Conservation (phyloP, 2,329 filamentous ascomycete species). For the Epichloe amarillans region DNA sequence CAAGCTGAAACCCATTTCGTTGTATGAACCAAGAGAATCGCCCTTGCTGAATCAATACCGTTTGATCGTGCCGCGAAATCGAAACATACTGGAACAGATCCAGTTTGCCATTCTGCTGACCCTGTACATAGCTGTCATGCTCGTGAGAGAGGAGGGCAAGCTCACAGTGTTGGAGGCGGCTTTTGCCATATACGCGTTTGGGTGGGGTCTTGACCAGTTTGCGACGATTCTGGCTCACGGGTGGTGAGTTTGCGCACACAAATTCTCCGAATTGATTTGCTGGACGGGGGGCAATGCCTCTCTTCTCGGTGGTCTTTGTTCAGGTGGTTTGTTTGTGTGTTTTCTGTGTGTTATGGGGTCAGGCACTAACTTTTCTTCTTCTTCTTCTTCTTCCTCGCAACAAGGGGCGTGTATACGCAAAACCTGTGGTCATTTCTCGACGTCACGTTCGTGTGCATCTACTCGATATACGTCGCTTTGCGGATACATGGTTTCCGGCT, state of each 20-base stretch:
- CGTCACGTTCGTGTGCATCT: slow-evolving; percentile 63
- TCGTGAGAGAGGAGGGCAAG: slow-evolving; percentile 43
- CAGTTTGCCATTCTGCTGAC: slow-evolving; percentile 59
- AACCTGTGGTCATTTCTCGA: slow-evolving; percentile 84
- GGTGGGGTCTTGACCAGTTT: slow-evolving; percentile 69
- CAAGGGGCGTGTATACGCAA: slow-evolving; percentile 69
- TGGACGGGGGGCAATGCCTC: background rate
- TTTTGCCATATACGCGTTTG: slow-evolving; percentile 62
- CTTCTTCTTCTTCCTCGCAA: too few species aligned
- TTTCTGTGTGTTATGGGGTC: background rate
- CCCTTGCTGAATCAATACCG: slow-evolving; percentile 75
- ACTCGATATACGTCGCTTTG: slow-evolving; percentile 52
- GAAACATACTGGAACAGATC: slow-evolving; percentile 60
- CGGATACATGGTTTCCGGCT: slow-evolving; percentile 51
- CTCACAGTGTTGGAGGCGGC: slow-evolving; percentile 47
- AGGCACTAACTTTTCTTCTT: background rate
- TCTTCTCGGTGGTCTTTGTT: too few species aligned
- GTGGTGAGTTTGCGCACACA: slow-evolving; percentile 28
- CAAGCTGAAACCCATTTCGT: slow-evolving; percentile 67
- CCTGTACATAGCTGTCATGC: slow-evolving; percentile 63
- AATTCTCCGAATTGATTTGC: background rate
- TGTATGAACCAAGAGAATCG: slow-evolving; percentile 66
- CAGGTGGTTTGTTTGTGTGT: too few species aligned
- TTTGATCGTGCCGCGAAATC: slow-evolving; percentile 65
- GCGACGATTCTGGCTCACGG: slow-evolving; percentile 65